Percentiles rank a stretch among this genome's conserved stretches.
phyloP scores from a whole-genome alignment of 345 rosid genomes.

The Litchi chinensis region DNA sequence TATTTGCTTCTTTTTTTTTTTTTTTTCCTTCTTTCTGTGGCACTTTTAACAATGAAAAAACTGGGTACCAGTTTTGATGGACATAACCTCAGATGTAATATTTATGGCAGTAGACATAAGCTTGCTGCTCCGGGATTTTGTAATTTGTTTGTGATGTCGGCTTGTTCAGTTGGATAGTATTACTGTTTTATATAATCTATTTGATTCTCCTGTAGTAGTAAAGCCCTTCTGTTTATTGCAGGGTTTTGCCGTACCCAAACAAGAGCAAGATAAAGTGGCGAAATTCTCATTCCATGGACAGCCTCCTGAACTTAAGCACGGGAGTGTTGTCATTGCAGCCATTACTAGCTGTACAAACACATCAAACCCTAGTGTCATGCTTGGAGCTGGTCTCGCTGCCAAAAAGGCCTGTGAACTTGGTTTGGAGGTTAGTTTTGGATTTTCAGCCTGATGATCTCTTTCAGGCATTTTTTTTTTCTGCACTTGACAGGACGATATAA shows the following conservation, averaged over 20 bases:
- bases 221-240: constrained; percentile 23
- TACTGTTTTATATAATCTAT: not conserved
- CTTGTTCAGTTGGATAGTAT: not conserved
- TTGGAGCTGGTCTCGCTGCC: constrained; percentile 78
- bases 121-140: not conserved
- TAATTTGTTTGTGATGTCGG: not conserved
- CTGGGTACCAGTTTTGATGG: not conserved
- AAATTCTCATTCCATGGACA: constrained; percentile 60
- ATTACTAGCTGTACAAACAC: constrained; percentile 85
- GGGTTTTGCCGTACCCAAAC: constrained; percentile 80
- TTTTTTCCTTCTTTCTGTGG: no score
- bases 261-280: constrained; percentile 54
- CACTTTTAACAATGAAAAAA: not conserved
- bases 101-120: not conserved
- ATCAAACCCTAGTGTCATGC: constrained; percentile 85
- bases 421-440: constrained; percentile 50
- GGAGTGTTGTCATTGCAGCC: constrained; percentile 81
- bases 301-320: constrained; percentile 73
- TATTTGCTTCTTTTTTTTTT: not conserved
- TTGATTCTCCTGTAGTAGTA: not conserved
- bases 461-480: constrained; percentile 3
- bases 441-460: not conserved
- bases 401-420: constrained; percentile 78
- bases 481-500: not conserved
- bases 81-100: not conserved